Conservation (phyloP, 1,139 yeast genomes). For the Blastobotrys elegans region DNA sequence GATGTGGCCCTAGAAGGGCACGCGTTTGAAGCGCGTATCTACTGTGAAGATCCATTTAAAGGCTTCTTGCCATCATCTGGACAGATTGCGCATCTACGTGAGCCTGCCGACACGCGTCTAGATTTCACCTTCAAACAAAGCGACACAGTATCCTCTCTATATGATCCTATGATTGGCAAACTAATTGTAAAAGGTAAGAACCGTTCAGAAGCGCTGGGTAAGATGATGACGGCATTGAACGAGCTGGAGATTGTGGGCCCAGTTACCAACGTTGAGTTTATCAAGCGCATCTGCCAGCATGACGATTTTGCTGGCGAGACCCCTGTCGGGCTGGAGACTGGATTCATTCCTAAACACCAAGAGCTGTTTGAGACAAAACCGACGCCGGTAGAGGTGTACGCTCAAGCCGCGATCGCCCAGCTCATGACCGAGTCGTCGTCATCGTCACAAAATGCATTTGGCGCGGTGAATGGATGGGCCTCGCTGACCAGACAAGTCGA, state of each 20-base stretch:
- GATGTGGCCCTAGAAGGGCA: conserved; percentile 31
- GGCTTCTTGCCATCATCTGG: conserved; percentile 34
- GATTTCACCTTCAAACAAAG: conserved; percentile 32
- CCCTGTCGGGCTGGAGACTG: conserved; percentile 33
- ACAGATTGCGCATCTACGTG: conserved; percentile 29
- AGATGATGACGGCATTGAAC: conserved; percentile 30
- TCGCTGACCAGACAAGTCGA: conserved; percentile 13
- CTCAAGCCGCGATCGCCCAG: conserved; percentile 33
- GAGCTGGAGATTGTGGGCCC: conserved; percentile 35
- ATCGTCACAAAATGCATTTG: conserved; percentile 16
- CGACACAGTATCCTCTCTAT: conserved; percentile 32
- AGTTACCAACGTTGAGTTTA: conserved; percentile 34
- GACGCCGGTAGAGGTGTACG: conserved; percentile 27
- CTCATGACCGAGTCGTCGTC: conserved; percentile 14
- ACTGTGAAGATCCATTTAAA: conserved; percentile 35
- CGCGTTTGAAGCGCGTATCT: conserved; percentile 35
- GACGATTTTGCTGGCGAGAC: conserved; percentile 30
- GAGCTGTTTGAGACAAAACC: conserved; percentile 22
- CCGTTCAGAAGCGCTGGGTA: conserved; percentile 32
- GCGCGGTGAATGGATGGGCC: conserved; percentile 14
- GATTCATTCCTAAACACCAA: conserved; percentile 32
- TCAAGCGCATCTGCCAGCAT: conserved; percentile 29
- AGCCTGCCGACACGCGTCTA: conserved; percentile 30
- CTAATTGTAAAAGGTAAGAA: conserved; percentile 32
- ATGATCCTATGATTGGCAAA: conserved; percentile 37